Base-by-base conservation (phyloP, 805 yeast species). In the Barnettozyma populi region DNA sequence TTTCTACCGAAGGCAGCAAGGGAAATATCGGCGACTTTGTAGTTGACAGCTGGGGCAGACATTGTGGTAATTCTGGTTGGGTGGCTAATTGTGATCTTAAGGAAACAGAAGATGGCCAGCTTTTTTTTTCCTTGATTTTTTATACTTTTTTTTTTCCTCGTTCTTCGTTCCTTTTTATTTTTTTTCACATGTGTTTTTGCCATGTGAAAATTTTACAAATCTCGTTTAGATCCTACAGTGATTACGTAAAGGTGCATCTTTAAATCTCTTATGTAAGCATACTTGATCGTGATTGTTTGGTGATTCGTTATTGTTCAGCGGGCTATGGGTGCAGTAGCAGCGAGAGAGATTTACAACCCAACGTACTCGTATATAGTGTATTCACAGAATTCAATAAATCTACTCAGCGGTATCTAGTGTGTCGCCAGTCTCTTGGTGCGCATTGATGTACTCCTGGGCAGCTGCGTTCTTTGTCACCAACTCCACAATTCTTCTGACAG, bases 1-100 rank as follows among this genome's bases (percentile, higher is more conserved):
- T 92, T 94, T 81, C 99, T 90, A 77, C 99, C 99, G 74, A 94
- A 92, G 69, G 99, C 99, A 68, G 99, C 98, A 59, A 92, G 82
- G 63, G 97, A 87, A 74, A 94, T 86, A 74, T 92, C 99, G 64
- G 97, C 95, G 71, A 92, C 96, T 75, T 94, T 92, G 81, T 81
- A 94, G 74, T 82, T 86, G 62, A 72, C 74, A 59, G 84, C 80
- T 63, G 80, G 79, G 55, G 78, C 69, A 64, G 83, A 73, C 84
- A 78, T 79, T 58, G 40, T 52, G 31, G 25, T 36, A 21, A 36
- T 36, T 36, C 25, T 16, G 37, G 14, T 23, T 23, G 25, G 37
- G 21, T 35, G 40, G 40, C 27, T 13, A 36, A 36, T 36, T 36
- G 40, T 18, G 37, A 18, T 16, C 16, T 29, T 18, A 23, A 8